Conservation (phyloP, 2,329 filamentous ascomycete genomes). For the Diaporthe sp. region DNA sequence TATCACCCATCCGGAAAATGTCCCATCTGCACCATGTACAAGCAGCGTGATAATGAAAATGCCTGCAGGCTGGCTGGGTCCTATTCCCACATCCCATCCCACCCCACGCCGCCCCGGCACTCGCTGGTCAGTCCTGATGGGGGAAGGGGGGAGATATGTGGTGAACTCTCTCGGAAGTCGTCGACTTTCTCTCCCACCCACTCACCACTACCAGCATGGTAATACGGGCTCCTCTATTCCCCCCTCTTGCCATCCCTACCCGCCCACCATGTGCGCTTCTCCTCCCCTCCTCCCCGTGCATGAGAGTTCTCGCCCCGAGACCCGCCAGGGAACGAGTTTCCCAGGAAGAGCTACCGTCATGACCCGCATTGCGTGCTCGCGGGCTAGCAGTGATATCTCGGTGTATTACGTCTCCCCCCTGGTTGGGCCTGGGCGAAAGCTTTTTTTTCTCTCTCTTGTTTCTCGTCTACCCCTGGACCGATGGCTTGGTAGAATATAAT, state of each 20-base stretch:
- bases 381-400: conserved; percentile 29
- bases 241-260: neutral
- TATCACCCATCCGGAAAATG: neutral
- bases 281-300: neutral
- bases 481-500: neutral
- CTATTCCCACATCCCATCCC: neutral
- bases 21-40: neutral
- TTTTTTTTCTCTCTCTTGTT: neutral
- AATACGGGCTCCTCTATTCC: neutral
- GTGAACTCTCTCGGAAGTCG: neutral
- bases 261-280: conserved; percentile 21
- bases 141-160: neutral
- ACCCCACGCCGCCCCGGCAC: neutral
- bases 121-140: neutral
- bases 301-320: neutral
- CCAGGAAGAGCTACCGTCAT: conserved; percentile 3
- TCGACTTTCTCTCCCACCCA: neutral
- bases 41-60: neutral
- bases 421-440: neutral
- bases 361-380: conserved; percentile 42
- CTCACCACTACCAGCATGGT: neutral
- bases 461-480: neutral
- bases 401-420: neutral
- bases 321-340: neutral
- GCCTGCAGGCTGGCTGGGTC: neutral